Evolutionary conservation across 208 protist genomes (phyloP).

Genomic region (Leishmania tropica): DNA sequence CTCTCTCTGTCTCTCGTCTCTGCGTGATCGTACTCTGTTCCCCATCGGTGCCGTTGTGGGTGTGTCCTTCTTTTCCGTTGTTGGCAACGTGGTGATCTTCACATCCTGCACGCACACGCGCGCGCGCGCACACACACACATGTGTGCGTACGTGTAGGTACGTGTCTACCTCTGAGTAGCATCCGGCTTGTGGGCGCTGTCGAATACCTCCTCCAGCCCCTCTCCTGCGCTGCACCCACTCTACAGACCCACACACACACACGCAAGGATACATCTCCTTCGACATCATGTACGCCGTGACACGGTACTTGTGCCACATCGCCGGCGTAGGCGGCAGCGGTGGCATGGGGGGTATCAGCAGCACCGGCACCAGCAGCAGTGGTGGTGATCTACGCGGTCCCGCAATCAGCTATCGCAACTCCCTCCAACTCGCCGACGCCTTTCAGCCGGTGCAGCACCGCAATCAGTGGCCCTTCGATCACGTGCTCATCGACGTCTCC

Average conservation of each 20-base stretch:
- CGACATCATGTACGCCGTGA: constrained; percentile 3
- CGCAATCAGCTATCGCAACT: constrained; percentile 36
- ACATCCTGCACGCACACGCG: background rate
- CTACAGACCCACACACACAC: background rate
- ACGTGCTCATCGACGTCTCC: constrained; percentile 70
- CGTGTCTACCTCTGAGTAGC: background rate
- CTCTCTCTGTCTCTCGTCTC: background rate
- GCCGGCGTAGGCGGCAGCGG: constrained; percentile 1
- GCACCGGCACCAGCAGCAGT: constrained; percentile 5
- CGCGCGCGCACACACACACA: background rate
- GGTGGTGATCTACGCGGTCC: background rate
- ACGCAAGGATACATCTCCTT: background rate
- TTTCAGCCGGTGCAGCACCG: constrained; percentile 58
- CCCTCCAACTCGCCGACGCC: constrained; percentile 48
- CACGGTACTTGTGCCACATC: constrained; percentile 26
- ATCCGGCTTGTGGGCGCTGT: background rate
- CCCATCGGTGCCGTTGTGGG: no score
- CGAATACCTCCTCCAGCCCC: background rate
- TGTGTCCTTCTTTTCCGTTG: background rate
- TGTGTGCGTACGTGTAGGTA: background rate
- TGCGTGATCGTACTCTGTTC: no score
- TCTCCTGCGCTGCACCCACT: background rate
- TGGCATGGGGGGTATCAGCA: background rate
- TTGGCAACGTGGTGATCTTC: background rate
- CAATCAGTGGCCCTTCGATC: constrained; percentile 48